Base-by-base conservation (phyloP, 208 protist species). In the Angomonas desouzai region DNA sequence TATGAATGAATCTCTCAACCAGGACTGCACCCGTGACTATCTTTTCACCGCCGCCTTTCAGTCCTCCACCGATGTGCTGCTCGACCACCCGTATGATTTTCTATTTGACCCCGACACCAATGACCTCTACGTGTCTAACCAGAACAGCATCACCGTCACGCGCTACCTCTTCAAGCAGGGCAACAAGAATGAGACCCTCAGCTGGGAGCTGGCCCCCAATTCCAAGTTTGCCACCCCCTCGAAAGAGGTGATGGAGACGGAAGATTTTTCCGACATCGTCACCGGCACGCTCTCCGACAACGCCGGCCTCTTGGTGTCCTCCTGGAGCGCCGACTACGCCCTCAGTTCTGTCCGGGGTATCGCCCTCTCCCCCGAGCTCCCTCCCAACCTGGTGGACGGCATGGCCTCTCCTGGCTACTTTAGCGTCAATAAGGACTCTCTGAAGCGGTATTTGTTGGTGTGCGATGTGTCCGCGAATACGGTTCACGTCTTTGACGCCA, bases 71-170 rank as follows among this genome's bases (percentile, higher is more conserved):
- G 88, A 95, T 53, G 82, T 86, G 4, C 79, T 90, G n/a, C 75
- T 95, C 20, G 89, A 95, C 59, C 89, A 95, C 72, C 89, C 89
- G 20, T 95, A 92, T 75, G 72, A 86, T 56, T 83, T 95, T 55
- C 64, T 65, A 45, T 95, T 95, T 67, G 76, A 92, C 63, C 89
- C 89, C 11, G 60, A 60, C 13, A 81, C 78, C 33, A 65, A 81
- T 51, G 79, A 80, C 51, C 64, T 95, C 62, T 95, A 79, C 75
- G 85, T 92, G 53, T 72, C 83, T 1, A 95, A 95, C 69, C 89
- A 95, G 62, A 95, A 95, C 72, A 84, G 80, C 23, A 77, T 83
- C 53, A 95, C 85, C 22, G 51, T 95, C 34, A 91, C 89, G 10
- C 70, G 70, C 34, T 95, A 95, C 72, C 76, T 71, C 36, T 65